Percentiles rank a stretch among this genome's conserved stretches.
Evolutionary conservation across 495 filamentous ascomycete genomes (phyloP).

Genomic region (Penicillium simplicissimum): DNA sequence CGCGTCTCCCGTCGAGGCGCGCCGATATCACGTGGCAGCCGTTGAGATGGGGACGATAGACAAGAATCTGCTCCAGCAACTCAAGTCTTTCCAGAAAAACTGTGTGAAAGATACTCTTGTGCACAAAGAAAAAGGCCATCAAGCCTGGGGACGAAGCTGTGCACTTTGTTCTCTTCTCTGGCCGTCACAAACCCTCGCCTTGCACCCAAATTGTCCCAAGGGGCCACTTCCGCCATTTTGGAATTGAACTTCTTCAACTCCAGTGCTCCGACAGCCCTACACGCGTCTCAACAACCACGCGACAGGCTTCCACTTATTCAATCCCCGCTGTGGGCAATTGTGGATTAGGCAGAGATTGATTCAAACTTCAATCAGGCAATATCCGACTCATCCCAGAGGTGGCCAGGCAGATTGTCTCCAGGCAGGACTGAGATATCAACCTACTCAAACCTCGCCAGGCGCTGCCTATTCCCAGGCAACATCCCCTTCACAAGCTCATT

Average conservation of each 20-base stretch:
- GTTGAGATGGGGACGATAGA: neutral
- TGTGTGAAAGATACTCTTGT: neutral
- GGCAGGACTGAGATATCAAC: neutral
- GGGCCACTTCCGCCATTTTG: constrained; percentile 19
- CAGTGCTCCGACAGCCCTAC: constrained; percentile 9
- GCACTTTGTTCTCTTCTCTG: neutral
- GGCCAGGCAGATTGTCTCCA: neutral
- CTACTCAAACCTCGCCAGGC: neutral
- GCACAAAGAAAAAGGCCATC: neutral
- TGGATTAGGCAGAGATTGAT: neutral
- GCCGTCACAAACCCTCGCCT: constrained; percentile 2
- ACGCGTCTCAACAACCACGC: neutral
- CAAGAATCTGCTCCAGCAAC: neutral
- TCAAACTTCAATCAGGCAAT: neutral
- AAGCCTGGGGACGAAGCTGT: constrained; percentile 7
- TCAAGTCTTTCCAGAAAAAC: neutral
- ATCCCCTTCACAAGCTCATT: neutral
- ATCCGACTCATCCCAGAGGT: neutral
- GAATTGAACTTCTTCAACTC: constrained; percentile 16
- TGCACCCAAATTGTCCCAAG: constrained; percentile 11
- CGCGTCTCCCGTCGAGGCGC: constrained; percentile 10
- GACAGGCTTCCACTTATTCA: neutral
- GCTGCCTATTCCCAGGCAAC: neutral
- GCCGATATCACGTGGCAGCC: constrained; percentile 6
- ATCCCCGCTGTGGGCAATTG: neutral